phyloP scores from a whole-genome alignment of 1,284 basidiomycete genomes.

The Cryptococcus sp. region DNA sequence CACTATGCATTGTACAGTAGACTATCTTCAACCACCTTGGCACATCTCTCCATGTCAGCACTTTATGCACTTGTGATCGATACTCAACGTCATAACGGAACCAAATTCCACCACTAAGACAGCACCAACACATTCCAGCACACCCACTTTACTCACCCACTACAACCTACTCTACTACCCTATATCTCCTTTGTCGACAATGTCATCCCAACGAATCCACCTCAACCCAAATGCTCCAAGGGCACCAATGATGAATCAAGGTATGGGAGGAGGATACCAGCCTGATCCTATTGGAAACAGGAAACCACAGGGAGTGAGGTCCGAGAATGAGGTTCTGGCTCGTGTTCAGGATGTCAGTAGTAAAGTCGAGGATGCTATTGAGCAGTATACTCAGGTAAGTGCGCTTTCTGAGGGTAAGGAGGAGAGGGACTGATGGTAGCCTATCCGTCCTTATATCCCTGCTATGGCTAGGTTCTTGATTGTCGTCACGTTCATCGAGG shows the following conservation, averaged over 20 bases:
- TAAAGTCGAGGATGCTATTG: slow-evolving; percentile 86
- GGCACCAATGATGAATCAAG: slow-evolving; percentile 25
- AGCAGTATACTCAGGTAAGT: slow-evolving; percentile 72
- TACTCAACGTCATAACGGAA: neutral
- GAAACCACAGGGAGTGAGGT: slow-evolving; percentile 28
- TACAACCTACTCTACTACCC: neutral
- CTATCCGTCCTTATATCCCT: slow-evolving; percentile 89
- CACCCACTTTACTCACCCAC: neutral
- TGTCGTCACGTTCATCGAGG: slow-evolving; percentile 97
- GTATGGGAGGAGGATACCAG: slow-evolving; percentile 28
- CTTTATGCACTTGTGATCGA: neutral
- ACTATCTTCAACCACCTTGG: neutral
- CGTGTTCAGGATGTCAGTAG: slow-evolving; percentile 72
- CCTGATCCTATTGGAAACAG: slow-evolving; percentile 39
- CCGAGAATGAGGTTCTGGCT: slow-evolving; percentile 71
- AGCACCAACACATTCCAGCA: neutral
- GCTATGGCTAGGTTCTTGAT: slow-evolving; percentile 95
- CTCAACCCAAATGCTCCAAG: slow-evolving; percentile 47
- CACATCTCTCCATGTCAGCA: neutral
- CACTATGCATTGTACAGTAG: too few relatives aligned
- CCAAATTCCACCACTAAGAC: neutral
- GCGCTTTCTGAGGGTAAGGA: neutral
- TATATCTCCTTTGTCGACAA: slow-evolving; percentile 8
- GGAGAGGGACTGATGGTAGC: slow-evolving; percentile 43
- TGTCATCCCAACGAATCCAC: slow-evolving; percentile 45